Base-by-base conservation (phyloP, 176 grass and related monocot species). In the Phragmites australis region DNA sequence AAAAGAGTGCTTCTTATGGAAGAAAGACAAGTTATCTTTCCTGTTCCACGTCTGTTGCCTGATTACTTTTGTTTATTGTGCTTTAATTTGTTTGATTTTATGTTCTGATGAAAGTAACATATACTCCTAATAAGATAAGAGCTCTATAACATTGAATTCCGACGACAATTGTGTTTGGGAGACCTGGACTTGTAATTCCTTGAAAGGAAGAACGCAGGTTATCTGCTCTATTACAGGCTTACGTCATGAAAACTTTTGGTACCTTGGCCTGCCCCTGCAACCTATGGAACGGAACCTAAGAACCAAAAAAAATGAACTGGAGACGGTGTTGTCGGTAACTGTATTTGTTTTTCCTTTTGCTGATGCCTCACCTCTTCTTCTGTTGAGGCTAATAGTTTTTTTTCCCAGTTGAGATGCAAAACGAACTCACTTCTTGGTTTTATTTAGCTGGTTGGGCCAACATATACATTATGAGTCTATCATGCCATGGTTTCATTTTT, bases 1-100 rank as follows among this genome's bases (percentile, higher is more conserved):
- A 81, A 34, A 18, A 39, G 75, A 72, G 39, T 30, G 11, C 58
- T 65, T 52, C 40, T 41, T 40, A 52, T 75, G 51, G 25, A 43
- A 70, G 44, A 34, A 76, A 0, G 81, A 42, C 8, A 41, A 21
- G 3, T 47, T 72, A 44, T 70, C 23, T 44, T 29, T 13, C 21
- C 3, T 74, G 51, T 78, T 83, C n/a, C 8, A 8, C 43, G 8
- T 65, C 21, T 29, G 12, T 68, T 66, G 9, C 15, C 18, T 57
- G 11, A 5, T 74, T 37, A 21, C 6, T 0, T 40, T 14, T 9
- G n/a, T 81, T 31, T 16, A 19, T 65, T 56, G 15, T 75, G 31
- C 8, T 52, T 62, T 12, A 45, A 19, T 59, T 73, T 84, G 39
- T 44, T 84, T 26, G n/a, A 9, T n/a, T 75, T 37, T 61, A 42